A percentile compares a stretch with the other conserved stretches of the same genome.
Conservation (phyloP, 441 rosid species). For the Adansonia madagascariensis region DNA sequence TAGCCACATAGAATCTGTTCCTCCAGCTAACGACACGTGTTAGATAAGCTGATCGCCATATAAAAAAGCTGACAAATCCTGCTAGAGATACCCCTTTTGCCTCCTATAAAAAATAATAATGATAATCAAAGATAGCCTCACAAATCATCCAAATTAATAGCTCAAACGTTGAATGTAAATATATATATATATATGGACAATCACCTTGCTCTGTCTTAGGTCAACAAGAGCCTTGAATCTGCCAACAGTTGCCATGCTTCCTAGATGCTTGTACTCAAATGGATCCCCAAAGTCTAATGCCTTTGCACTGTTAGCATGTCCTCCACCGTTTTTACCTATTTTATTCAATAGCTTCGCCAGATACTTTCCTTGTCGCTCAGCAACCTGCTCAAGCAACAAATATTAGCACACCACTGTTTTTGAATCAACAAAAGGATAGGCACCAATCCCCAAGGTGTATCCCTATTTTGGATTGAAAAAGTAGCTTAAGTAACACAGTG, state of each 20-base stretch:
- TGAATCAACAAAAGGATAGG: background rate
- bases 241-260: slow-evolving; percentile 91
- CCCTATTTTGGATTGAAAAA: background rate
- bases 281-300: slow-evolving; percentile 62
- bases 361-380: slow-evolving; percentile 84
- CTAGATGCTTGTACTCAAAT: slow-evolving; percentile 81
- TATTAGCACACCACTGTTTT: background rate
- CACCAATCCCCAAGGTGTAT: background rate
- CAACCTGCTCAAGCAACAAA: slow-evolving; percentile 54
- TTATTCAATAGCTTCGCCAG: slow-evolving; percentile 57
- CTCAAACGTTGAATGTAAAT: slow-evolving; percentile 12
- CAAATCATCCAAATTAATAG: slow-evolving; percentile 2
- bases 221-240: slow-evolving; percentile 87
- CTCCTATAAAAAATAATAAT: slow-evolving; percentile 44
- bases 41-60: slow-evolving; percentile 87
- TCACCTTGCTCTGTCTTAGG: slow-evolving; percentile 82
- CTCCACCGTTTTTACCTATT: slow-evolving; percentile 69
- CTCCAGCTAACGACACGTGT: slow-evolving; percentile 92
- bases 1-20: slow-evolving; percentile 83
- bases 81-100: slow-evolving; percentile 72
- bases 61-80: slow-evolving; percentile 76
- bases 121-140: slow-evolving; percentile 11
- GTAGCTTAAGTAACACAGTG: too few species aligned
- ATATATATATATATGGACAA: background rate
- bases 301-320: slow-evolving; percentile 54